Evolutionary conservation across 139 green algal genomes (phyloP).

Genomic region (Nannochloris sp.): DNA sequence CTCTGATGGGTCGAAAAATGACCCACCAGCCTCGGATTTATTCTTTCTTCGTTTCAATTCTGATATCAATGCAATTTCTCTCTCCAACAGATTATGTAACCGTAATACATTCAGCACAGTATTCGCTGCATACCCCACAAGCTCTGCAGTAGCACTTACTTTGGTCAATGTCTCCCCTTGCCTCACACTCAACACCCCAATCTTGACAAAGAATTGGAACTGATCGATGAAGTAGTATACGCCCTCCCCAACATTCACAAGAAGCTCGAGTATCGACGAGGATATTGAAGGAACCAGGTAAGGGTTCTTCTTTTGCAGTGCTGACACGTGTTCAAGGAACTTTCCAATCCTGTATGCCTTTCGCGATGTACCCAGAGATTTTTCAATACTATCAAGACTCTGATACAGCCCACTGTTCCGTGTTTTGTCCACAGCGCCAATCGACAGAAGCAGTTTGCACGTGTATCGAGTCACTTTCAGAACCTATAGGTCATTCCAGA

Average conservation of each 20-base stretch:
- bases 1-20: background rate
- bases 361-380: conserved; percentile 19
- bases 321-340: conserved; percentile 65
- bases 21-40: too few relatives aligned
- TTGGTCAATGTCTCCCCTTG: conserved; percentile 33
- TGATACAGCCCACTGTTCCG: too few relatives aligned
- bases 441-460: conserved; percentile 31
- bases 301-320: conserved; percentile 35
- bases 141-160: conserved; percentile 54
- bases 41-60: conserved; percentile 30
- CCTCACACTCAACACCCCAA: conserved; percentile 51
- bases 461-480: conserved; percentile 67
- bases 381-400: background rate
- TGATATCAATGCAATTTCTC: conserved; percentile 38
- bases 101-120: conserved; percentile 5
- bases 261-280: conserved; percentile 41
- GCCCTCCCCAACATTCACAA: conserved; percentile 55
- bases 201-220: conserved; percentile 73
- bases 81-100: conserved; percentile 12
- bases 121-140: conserved; percentile 55
- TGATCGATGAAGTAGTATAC: conserved; percentile 82
- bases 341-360: conserved; percentile 76
- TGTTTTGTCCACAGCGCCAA: background rate
- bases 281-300: conserved; percentile 10
- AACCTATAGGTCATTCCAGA: conserved; percentile 9